Percentiles rank a stretch among this genome's conserved stretches.
Conservation (phyloP, 768 basidiomycete genomes). For the Boletales sp. region DNA sequence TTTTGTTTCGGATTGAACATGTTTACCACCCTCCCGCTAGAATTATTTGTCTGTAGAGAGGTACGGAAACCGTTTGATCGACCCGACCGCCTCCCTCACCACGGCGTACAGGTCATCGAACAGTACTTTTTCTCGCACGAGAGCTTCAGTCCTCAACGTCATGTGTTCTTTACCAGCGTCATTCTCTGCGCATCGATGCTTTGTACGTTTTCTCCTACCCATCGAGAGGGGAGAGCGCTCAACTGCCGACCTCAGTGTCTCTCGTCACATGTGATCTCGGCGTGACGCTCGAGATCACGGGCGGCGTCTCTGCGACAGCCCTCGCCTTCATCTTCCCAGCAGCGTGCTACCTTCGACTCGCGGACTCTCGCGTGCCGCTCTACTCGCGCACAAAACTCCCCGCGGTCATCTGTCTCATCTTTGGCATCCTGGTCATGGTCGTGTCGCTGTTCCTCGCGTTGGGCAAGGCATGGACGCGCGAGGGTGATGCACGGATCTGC, state of each 20-base stretch:
- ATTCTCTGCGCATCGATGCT: constrained; percentile 81
- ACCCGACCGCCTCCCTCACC: background rate
- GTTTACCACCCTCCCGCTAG: constrained; percentile 96
- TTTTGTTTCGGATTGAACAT: constrained; percentile 95
- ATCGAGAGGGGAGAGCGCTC: background rate
- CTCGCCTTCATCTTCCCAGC: constrained; percentile 93
- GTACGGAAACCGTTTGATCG: constrained; percentile 35
- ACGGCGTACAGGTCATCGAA: constrained; percentile 70
- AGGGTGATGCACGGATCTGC: constrained; percentile 72
- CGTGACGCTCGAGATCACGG: constrained; percentile 97
- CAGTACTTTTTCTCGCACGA: constrained; percentile 94
- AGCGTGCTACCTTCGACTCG: constrained; percentile 78
- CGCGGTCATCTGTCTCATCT: constrained; percentile 65
- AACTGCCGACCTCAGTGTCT: constrained; percentile 54
- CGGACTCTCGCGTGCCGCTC: constrained; percentile 56
- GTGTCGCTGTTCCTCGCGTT: constrained; percentile 77
- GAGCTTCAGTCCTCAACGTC: constrained; percentile 75
- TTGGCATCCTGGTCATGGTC: constrained; percentile 73
- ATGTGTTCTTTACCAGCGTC: constrained; percentile 85
- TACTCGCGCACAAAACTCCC: constrained; percentile 70
- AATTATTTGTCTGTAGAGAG: constrained; percentile 96
- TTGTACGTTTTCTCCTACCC: constrained; percentile 43
- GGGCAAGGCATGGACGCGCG: constrained; percentile 70
- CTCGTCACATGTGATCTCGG: constrained; percentile 94
- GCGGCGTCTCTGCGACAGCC: constrained; percentile 91